A percentile compares a stretch with the other conserved stretches of the same genome.
phyloP scores from a whole-genome alignment of 768 basidiomycete species.

The Podaxis sp. region DNA sequence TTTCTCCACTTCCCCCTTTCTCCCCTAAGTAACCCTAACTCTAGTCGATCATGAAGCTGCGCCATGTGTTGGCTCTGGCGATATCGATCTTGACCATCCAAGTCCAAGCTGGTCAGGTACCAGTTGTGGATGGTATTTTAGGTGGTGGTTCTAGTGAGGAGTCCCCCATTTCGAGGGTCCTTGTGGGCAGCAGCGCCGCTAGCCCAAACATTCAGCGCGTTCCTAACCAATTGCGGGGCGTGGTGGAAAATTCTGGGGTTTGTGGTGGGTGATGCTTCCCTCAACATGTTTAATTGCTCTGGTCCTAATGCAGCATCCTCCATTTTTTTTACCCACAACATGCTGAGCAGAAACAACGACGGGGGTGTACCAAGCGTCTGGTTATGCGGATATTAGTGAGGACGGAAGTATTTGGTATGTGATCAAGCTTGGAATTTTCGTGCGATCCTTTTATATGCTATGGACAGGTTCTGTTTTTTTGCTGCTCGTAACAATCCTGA shows the following conservation, averaged over 20 bases:
- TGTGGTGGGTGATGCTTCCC: constrained; percentile 36
- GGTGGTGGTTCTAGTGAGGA: constrained; percentile 19
- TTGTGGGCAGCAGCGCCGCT: neutral
- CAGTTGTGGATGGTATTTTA: constrained; percentile 43
- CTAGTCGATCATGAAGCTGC: neutral
- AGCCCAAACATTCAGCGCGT: neutral
- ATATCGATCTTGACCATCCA: neutral
- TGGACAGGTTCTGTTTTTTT: constrained; percentile 64
- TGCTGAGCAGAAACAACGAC: constrained; percentile 46
- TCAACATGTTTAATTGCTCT: neutral
- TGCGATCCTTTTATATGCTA: neutral
- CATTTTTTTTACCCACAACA: neutral
- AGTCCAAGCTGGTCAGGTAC: constrained; percentile 35
- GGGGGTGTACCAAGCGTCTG: constrained; percentile 56
- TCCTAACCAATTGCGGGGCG: constrained; percentile 31
- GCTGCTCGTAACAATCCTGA: constrained; percentile 55
- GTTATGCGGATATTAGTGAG: constrained; percentile 56
- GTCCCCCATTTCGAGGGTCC: constrained; percentile 6
- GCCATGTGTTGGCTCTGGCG: neutral
- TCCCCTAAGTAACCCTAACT: neutral
- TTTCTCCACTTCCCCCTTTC: neutral
- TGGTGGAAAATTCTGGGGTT: constrained; percentile 57
- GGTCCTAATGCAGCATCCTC: too few species aligned
- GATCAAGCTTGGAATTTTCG: neutral
- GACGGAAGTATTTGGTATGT: constrained; percentile 52